Evolutionary conservation across 2,329 filamentous ascomycete species (phyloP).

Genomic region (Fusarium beomiforme): DNA sequence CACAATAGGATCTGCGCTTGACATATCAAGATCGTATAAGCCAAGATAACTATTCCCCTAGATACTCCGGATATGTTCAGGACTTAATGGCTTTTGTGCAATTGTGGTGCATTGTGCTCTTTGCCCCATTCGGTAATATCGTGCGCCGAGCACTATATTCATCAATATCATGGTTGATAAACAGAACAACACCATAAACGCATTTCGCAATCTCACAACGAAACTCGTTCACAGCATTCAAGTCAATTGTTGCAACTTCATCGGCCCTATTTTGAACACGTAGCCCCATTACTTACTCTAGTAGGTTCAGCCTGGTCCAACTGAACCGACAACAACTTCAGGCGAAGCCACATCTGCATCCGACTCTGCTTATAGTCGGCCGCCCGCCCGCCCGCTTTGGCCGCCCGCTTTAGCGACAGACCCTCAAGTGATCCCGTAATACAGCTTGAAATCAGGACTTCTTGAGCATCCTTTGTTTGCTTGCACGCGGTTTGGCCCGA

Average conservation of each 20-base stretch:
- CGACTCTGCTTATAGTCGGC: constrained; percentile 33
- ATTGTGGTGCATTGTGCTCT: not conserved
- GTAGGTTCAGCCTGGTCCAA: constrained; percentile 8
- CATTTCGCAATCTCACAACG: not conserved
- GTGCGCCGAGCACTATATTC: not conserved
- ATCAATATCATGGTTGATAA: not conserved
- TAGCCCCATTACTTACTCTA: constrained; percentile 10
- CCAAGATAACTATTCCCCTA: not conserved
- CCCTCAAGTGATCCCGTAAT: constrained; percentile 2
- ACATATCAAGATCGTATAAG: constrained; percentile 13
- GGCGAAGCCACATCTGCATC: constrained; percentile 31
- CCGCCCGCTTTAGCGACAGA: constrained; percentile 12
- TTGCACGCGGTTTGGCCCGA: constrained; percentile 6
- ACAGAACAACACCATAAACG: constrained; percentile 1
- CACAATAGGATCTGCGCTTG: constrained; percentile 16
- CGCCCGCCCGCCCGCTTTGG: constrained; percentile 38
- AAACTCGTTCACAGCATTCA: constrained; percentile 20
- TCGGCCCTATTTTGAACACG: constrained; percentile 27
- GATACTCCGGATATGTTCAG: not conserved
- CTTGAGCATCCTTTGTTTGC: constrained; percentile 7
- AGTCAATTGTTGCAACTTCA: not conserved
- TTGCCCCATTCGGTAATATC: not conserved
- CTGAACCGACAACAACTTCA: constrained; percentile 9
- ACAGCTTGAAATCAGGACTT: not conserved
- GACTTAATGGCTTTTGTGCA: not conserved